phyloP scores from a whole-genome alignment of 106 monocot species.

The Alisma plantagoaquatica region DNA sequence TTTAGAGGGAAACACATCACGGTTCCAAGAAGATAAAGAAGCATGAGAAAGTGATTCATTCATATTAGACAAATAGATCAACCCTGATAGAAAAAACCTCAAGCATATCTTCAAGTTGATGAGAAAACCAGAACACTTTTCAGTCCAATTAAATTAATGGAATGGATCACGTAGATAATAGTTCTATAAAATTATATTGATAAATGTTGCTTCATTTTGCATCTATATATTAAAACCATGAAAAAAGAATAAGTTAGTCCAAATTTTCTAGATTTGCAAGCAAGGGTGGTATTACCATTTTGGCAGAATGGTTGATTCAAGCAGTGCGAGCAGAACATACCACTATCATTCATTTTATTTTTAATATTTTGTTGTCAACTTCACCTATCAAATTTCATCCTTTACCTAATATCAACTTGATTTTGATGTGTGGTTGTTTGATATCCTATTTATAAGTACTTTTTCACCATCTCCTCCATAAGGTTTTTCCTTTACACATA shows the following conservation, averaged over 20 bases:
- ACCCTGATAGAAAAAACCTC: constrained; percentile 59
- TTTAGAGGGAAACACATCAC: too few relatives aligned
- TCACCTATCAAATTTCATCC: too few relatives aligned
- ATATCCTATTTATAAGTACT: constrained; percentile 40
- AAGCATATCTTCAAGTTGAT: constrained; percentile 67
- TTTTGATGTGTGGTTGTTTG: not conserved
- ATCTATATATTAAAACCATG: not conserved
- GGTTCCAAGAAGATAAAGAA: constrained; percentile 4
- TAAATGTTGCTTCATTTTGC: constrained; percentile 10
- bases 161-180: constrained; percentile 78
- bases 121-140: constrained; percentile 75
- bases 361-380: not conserved
- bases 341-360: constrained; percentile 41
- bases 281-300: constrained; percentile 64
- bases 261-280: constrained; percentile 58
- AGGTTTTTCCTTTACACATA: constrained; percentile 70
- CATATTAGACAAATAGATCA: constrained; percentile 30
- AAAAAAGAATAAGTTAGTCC: not conserved
- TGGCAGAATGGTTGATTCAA: constrained; percentile 73
- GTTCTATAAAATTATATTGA: constrained; percentile 63
- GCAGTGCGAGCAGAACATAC: constrained; percentile 91
- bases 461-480: constrained; percentile 74
- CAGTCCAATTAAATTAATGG: constrained; percentile 79
- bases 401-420: not conserved
- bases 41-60: constrained; percentile 15